Evolutionary conservation across 441 rosid genomes (phyloP), one percentile per base, ranked within the genome.

Genomic region (Aleurites moluccanus): DNA sequence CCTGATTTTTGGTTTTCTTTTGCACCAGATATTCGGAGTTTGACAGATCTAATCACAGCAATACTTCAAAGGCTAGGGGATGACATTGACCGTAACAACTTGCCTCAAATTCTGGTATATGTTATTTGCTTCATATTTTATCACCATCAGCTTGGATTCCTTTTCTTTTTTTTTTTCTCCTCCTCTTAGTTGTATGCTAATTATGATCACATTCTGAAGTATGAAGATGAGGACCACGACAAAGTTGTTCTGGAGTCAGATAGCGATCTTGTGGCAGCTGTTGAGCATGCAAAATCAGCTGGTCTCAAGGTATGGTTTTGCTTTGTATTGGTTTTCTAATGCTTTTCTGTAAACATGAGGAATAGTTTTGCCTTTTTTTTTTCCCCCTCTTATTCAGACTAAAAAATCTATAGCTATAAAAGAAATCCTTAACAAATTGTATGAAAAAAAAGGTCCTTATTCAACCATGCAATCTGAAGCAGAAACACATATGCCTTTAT

Each of bases 151-250:
- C 49, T 35, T 79, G 20, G 16, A 21, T 66, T 70, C 63, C 50
- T 65, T 50, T 6, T 63, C 63, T 65, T 53, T 38, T 38, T 65
- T 50, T 6, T 63, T 65, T 65, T 53, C 6, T 38, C 14, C 10
- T 9, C 62, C 50, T 62, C 44, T 16, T 16, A 44, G 23, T 64
- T 64, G 73, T 45, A 15, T 74, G 53, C 74, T 81, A 74, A 75
- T 75, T 47, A 30, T 74, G 69, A 64, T 68, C 50, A 52, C 62
- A 33, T 64, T 78, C 30, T 74, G 55, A 79, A 96, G 99, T 93
- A 96, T 70, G 99, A 96, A 84, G 99, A 96, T 61, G 99, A 92
- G 78, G 99, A 96, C 81, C 90, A 75, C 40, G 99, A 96, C 82
- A 92, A 91, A 89, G 97, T 93, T 75, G 88, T 93, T 75, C 80